Evolutionary conservation across 345 rosid species (phyloP), one percentile per base, ranked within the genome.

Genomic region (Turritis glabra): DNA sequence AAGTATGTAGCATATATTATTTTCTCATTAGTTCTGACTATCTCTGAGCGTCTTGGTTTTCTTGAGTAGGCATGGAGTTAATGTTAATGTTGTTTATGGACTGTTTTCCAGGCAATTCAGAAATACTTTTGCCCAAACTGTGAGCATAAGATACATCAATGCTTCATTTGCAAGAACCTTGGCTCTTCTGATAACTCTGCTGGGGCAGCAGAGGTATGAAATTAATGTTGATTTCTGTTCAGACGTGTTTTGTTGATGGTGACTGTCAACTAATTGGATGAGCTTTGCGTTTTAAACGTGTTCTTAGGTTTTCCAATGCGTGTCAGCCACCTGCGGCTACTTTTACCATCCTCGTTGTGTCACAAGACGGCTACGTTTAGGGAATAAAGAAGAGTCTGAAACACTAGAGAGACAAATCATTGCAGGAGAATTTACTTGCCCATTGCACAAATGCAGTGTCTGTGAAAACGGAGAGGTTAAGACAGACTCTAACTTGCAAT

Each of bases 311-410:
- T 90, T 90, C 71, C 81, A 75, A 33, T 95, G 99, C 59, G 87
- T 83, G 69, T 84, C 86, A 80, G 99, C 97, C 46, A 92, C 96
- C 30, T 95, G 99, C 46, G 93, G 97, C 65, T 80, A 79, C 73
- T 95, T 87, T 78, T 95, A 95, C 83, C 99, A 95, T 75, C 90
- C 99, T 26, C 73, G 30, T 9, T 95, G 99, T 75, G 84, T 92
- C 56, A 86, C 92, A 67, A 87, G 74, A 74, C 80, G 81, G 78
- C 82, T 89, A 56, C 76, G 74, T 57, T 64, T 57, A 37, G 86
- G 75, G 64, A 85, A 83, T 83, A 76, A 79, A 74, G 84, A 53
- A 80, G 88, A 93, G 77, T 87, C 79, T 30, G 84, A 83, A 68
- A 85, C 79, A 61, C 85, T 86, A 68, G 84, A 73, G 76, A 67